A percentile compares a stretch with the other conserved stretches of the same genome.
Conservation (phyloP, 2,329 filamentous ascomycete species). For the Colletotrichum sp. region DNA sequence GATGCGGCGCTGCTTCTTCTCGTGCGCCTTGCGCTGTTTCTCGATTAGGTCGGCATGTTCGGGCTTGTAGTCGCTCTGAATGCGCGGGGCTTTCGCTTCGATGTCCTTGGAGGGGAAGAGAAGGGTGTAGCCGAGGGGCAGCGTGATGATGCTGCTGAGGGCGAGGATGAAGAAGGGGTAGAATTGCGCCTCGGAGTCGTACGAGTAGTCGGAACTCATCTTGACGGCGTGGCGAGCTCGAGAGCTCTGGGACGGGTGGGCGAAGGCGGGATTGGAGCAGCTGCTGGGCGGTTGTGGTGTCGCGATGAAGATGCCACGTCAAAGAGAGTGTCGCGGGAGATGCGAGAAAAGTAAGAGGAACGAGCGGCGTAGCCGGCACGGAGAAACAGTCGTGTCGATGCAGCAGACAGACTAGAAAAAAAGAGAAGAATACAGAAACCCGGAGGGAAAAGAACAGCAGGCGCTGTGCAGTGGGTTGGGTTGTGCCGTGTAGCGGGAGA, state of each 20-base stretch:
- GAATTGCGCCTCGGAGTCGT: slow-evolving; percentile 98
- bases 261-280: not conserved
- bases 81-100: slow-evolving; percentile 81
- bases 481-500: not conserved
- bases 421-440: not conserved
- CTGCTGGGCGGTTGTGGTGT: not conserved
- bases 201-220: slow-evolving; percentile 96
- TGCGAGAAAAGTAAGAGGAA: not conserved
- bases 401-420: not conserved
- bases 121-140: slow-evolving; percentile 89
- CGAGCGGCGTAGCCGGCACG: not conserved
- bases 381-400: not conserved
- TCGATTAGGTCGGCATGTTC: slow-evolving; percentile 85
- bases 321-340: not conserved
- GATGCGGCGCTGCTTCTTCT: slow-evolving; percentile 85
- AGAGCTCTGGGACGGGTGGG: slow-evolving; percentile 32
- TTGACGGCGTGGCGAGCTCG: slow-evolving; percentile 43
- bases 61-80: slow-evolving; percentile 81
- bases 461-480: not conserved
- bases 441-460: not conserved
- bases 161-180: slow-evolving; percentile 99
- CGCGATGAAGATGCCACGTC: not conserved
- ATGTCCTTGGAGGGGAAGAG: slow-evolving; percentile 79
- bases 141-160: slow-evolving; percentile 82
- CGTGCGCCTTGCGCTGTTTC: slow-evolving; percentile 81